A percentile compares a stretch with the other conserved stretches of the same genome.
phyloP scores from a whole-genome alignment of 345 rosid species.

The Adansonia digitata region DNA sequence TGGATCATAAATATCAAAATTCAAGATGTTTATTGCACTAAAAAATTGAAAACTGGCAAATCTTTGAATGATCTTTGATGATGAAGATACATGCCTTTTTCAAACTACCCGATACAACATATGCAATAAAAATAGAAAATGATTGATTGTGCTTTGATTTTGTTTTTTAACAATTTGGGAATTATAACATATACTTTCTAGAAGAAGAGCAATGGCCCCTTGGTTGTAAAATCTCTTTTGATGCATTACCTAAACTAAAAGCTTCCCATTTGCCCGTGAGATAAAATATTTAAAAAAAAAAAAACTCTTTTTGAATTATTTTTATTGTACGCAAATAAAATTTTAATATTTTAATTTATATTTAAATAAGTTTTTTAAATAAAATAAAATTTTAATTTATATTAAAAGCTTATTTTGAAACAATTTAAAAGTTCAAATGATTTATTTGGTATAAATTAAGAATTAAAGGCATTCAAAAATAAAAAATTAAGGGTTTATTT shows the following conservation, averaged over 20 bases:
- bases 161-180: neutral
- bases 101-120: neutral
- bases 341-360: too few species aligned
- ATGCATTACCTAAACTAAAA: neutral
- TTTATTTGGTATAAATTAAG: too few species aligned
- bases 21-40: neutral
- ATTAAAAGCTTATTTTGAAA: too few species aligned
- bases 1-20: neutral
- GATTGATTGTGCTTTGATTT: neutral
- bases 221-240: neutral
- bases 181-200: neutral
- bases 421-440: too few species aligned
- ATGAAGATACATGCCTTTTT: neutral
- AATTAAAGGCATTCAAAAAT: too few species aligned
- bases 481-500: too few species aligned
- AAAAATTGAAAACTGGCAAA: neutral
- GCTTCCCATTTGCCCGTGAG: neutral
- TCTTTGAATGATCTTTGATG: neutral
- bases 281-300: neutral
- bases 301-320: too few species aligned
- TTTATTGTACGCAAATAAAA: too few species aligned
- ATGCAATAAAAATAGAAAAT: neutral
- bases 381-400: too few species aligned
- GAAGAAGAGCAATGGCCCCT: neutral
- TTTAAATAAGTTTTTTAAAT: too few species aligned